Conservation (phyloP, 2,329 filamentous ascomycete genomes). For the Fusarium sp. region DNA sequence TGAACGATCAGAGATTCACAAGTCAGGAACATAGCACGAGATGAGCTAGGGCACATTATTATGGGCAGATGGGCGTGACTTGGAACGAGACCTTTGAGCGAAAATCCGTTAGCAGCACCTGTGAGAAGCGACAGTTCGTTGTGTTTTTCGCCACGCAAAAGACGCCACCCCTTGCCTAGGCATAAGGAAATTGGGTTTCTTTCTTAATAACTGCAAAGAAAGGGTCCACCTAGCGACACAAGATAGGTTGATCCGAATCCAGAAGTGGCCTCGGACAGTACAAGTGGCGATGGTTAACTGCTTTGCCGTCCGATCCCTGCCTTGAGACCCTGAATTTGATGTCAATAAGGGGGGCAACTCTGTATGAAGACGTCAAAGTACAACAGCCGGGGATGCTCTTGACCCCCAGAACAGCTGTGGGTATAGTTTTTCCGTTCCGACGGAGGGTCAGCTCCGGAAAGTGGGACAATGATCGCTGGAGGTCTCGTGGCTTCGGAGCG, state of each 20-base stretch:
- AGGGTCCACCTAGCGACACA: background rate
- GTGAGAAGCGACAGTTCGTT: conserved; percentile 15
- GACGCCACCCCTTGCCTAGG: conserved; percentile 20
- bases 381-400: conserved; percentile 1
- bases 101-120: conserved; percentile 33
- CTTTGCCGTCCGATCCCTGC: conserved; percentile 15
- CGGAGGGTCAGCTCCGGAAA: background rate
- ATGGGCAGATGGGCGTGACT: conserved; percentile 39
- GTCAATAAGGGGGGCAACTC: background rate
- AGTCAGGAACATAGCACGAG: conserved; percentile 28
- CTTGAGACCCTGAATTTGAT: conserved; percentile 25
- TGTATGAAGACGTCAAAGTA: conserved; percentile 28
- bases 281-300: conserved; percentile 1
- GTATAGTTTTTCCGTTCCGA: conserved; percentile 14
- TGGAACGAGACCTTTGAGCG: conserved; percentile 10
- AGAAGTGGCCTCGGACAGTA: background rate
- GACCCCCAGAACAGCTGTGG: conserved; percentile 2
- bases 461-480: background rate
- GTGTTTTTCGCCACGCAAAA: conserved; percentile 29
- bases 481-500: conserved; percentile 19
- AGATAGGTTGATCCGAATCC: background rate
- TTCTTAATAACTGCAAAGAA: background rate
- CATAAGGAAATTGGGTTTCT: conserved; percentile 15
- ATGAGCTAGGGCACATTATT: conserved; percentile 33
- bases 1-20: conserved; percentile 26